Evolutionary conservation across 208 protist species (phyloP).

Genomic region (Polymyxa betae): DNA sequence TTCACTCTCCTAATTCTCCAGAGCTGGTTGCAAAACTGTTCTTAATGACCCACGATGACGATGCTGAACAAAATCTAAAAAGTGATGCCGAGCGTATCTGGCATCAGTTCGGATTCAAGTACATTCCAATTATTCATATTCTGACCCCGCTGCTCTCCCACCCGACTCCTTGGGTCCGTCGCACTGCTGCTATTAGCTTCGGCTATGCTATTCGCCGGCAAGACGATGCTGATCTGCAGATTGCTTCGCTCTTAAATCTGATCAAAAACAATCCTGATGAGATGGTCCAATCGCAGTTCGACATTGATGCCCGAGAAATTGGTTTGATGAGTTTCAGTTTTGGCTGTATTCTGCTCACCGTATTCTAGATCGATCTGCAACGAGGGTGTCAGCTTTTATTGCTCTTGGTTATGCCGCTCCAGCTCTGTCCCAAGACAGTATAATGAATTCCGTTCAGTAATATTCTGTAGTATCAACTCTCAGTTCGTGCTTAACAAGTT

Average conservation of each 20-base stretch:
- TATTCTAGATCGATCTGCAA: constrained; percentile 5
- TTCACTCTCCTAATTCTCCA: neutral
- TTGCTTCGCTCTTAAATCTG: neutral
- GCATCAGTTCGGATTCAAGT: neutral
- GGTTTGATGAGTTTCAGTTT: no score
- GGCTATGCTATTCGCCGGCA: neutral
- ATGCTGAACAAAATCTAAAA: neutral
- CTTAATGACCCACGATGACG: neutral
- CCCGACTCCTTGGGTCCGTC: neutral
- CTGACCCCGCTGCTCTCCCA: neutral
- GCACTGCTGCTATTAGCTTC: neutral
- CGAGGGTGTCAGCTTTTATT: neutral
- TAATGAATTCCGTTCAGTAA: neutral
- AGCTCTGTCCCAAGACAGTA: neutral
- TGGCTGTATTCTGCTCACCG: no score
- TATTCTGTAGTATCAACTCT: no score
- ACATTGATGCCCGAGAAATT: neutral
- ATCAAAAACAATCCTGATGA: neutral
- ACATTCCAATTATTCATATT: neutral
- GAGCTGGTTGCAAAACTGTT: neutral
- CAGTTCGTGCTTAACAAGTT: no score
- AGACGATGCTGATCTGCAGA: neutral
- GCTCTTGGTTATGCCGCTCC: neutral
- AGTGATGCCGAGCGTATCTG: neutral
- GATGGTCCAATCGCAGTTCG: neutral